These are phyloP conservation scores for Kurtzmaniella quercitrusa DNA, from an alignment of 1,139 yeast species.

Conservation along the genomic window DNA sequence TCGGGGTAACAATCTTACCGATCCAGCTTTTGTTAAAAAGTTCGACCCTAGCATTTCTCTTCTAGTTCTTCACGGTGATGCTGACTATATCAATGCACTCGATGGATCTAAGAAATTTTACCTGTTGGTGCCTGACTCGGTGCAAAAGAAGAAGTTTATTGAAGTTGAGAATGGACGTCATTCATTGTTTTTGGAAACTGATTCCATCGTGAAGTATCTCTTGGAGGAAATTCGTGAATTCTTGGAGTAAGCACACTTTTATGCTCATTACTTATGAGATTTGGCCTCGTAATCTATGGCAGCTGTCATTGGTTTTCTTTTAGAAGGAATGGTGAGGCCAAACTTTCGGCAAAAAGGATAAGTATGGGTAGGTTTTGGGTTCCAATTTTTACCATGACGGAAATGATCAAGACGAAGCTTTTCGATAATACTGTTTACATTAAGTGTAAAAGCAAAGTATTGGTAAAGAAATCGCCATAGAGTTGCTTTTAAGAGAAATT, in stretches of 20 bases:
- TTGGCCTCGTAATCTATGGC: too few relatives aligned
- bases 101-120: slow-evolving; percentile 43
- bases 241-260: slow-evolving; percentile 20
- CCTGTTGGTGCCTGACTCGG: slow-evolving; percentile 17
- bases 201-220: slow-evolving; percentile 23
- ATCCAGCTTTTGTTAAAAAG: slow-evolving; percentile 37
- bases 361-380: too few relatives aligned
- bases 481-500: too few relatives aligned
- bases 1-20: slow-evolving; percentile 54
- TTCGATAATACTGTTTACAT: too few relatives aligned
- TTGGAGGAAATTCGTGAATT: slow-evolving; percentile 31
- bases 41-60: slow-evolving; percentile 44
- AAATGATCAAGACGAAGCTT: too few relatives aligned
- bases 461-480: too few relatives aligned
- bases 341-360: too few relatives aligned
- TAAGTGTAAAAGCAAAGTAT: too few relatives aligned
- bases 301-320: too few relatives aligned
- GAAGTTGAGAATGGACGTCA: slow-evolving; percentile 28
- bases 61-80: slow-evolving; percentile 52
- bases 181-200: slow-evolving; percentile 30
- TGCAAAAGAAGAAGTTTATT: slow-evolving; percentile 16
- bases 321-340: too few relatives aligned
- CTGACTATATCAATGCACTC: slow-evolving; percentile 32
- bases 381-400: too few relatives aligned
- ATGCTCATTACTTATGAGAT: too few relatives aligned